These are phyloP conservation scores for Colletotrichum euphorbiae DNA, from an alignment of 2,329 filamentous ascomycete genomes.

Conservation along the genomic window DNA sequence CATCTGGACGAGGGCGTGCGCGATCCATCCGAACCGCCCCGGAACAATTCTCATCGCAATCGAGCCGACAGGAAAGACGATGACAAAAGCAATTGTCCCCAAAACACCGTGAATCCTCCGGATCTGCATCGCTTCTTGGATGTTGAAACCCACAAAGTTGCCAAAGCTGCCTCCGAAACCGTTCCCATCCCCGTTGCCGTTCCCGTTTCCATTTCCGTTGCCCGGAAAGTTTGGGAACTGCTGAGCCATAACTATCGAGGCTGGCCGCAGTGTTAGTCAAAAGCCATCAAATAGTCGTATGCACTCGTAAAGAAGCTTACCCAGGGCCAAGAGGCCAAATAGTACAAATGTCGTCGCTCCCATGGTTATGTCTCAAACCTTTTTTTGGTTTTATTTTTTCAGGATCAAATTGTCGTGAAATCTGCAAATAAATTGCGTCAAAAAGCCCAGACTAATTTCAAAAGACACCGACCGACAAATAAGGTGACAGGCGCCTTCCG, in stretches of 20 bases:
- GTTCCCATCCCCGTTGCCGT: conserved; percentile 26
- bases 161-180: conserved; percentile 35
- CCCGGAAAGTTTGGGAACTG: conserved; percentile 32
- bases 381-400: neutral
- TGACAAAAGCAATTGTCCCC: conserved; percentile 54
- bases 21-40: conserved; percentile 50
- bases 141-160: conserved; percentile 44
- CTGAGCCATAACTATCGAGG: conserved; percentile 22
- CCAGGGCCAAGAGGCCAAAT: conserved; percentile 25
- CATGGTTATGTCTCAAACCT: conserved; percentile 14
- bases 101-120: conserved; percentile 56
- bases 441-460: conserved; percentile 10
- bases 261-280: conserved; percentile 6
- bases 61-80: conserved; percentile 58
- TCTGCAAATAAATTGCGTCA: neutral
- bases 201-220: conserved; percentile 24
- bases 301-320: neutral
- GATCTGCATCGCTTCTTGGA: conserved; percentile 45
- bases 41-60: conserved; percentile 55
- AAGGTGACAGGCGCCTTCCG: conserved; percentile 4
- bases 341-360: conserved; percentile 8
- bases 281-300: neutral
- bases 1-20: conserved; percentile 55
- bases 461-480: neutral
- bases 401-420: neutral